These are phyloP conservation scores for Chaetomium strumarium DNA, from an alignment of 2,329 filamentous ascomycete genomes.

Conservation along the genomic window DNA sequence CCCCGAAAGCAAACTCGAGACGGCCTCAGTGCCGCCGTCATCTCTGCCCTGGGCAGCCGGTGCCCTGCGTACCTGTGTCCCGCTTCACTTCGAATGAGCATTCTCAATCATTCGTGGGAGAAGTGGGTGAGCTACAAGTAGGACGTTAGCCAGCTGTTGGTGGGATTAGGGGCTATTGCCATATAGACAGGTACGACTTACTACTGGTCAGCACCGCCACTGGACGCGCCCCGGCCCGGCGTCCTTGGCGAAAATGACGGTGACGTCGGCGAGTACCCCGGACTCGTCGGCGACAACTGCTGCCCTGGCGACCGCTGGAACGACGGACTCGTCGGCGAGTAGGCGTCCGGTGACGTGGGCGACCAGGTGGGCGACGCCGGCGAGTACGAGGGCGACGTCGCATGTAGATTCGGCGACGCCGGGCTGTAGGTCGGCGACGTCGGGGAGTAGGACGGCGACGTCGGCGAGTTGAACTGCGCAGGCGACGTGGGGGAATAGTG, in stretches of 20 bases:
- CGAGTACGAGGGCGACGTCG: constrained; percentile 56
- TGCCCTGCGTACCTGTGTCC: constrained; percentile 9
- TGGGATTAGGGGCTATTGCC: not conserved
- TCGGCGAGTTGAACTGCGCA: constrained; percentile 64
- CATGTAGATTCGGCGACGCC: constrained; percentile 53
- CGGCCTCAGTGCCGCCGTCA: not conserved
- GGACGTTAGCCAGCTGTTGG: constrained; percentile 10
- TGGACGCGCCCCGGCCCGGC: constrained; percentile 33
- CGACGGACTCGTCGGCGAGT: constrained; percentile 58
- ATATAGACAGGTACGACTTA: constrained; percentile 29
- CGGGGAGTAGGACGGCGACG: constrained; percentile 67
- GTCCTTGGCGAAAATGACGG: constrained; percentile 41
- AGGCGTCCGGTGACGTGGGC: constrained; percentile 62
- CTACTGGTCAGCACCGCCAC: constrained; percentile 36
- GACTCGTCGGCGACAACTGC: constrained; percentile 58
- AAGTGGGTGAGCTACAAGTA: constrained; percentile 34
- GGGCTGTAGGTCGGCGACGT: constrained; percentile 67
- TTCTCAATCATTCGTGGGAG: constrained; percentile 33
- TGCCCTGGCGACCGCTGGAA: constrained; percentile 51
- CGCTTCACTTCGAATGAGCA: not conserved
- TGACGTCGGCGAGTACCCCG: constrained; percentile 65
- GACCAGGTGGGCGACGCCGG: constrained; percentile 74
- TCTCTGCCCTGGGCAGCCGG: constrained; percentile 17
- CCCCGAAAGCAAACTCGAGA: not conserved
- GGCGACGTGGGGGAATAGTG: constrained; percentile 69